Percentiles rank a stretch among this genome's conserved stretches.
These are phyloP conservation scores for Vitis cinerea DNA, from an alignment of 164 flowering plant species.

Conservation along the genomic window DNA sequence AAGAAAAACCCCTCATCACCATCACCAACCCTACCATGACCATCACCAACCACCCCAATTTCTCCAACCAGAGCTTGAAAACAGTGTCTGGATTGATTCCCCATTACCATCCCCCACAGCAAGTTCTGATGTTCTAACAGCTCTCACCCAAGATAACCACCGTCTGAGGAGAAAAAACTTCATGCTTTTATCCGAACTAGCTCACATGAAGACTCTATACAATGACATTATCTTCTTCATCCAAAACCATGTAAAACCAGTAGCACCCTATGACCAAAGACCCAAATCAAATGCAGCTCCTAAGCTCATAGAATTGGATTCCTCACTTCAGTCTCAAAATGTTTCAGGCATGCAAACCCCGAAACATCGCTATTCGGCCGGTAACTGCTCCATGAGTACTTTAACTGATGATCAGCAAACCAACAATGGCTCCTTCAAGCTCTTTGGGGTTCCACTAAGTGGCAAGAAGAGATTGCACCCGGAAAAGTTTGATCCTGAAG, in stretches of 20 bases:
- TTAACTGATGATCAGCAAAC: background rate
- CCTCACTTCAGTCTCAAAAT: conserved; percentile 17
- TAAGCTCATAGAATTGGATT: conserved; percentile 25
- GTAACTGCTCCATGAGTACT: conserved; percentile 2
- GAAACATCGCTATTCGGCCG: conserved; percentile 6
- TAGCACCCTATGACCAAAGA: conserved; percentile 21
- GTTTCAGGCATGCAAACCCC: conserved; percentile 6
- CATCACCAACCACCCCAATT: conserved; percentile 16
- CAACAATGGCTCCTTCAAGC: conserved; percentile 22
- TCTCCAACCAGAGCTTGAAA: conserved; percentile 21
- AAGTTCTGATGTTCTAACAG: conserved; percentile 27
- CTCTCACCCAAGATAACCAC: conserved; percentile 46
- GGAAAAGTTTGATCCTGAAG: conserved; percentile 19
- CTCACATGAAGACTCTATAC: conserved; percentile 66
- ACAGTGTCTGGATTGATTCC: conserved; percentile 17
- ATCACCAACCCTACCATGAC: conserved; percentile 25
- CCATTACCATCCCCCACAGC: conserved; percentile 19
- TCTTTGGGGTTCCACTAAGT: conserved; percentile 51
- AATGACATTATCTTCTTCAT: conserved; percentile 65
- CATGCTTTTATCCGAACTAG: conserved; percentile 57
- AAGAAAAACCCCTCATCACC: conserved; percentile 39
- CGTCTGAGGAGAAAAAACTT: conserved; percentile 43
- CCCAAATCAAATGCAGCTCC: conserved; percentile 7
- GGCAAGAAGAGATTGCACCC: conserved; percentile 47
- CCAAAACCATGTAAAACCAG: conserved; percentile 53